Conservation (phyloP, 345 rosid species). For the Rubroshorea leprosula region DNA sequence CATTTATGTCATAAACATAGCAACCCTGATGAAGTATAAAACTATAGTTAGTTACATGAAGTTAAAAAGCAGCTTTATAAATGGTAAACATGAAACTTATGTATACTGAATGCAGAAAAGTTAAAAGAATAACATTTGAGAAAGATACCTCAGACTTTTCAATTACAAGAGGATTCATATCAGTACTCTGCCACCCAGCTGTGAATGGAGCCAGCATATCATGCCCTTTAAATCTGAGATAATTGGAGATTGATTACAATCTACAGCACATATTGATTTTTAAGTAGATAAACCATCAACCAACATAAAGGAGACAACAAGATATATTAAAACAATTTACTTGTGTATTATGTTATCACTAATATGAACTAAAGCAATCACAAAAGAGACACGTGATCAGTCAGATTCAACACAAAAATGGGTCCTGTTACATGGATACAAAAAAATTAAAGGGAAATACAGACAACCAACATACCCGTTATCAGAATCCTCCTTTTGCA, state of each 20-base stretch:
- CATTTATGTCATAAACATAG: conserved; percentile 70
- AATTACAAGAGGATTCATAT: conserved; percentile 72
- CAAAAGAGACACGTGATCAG: too few relatives aligned
- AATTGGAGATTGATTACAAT: conserved; percentile 5
- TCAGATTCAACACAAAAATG: background rate
- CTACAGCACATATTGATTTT: background rate
- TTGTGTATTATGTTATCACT: too few relatives aligned
- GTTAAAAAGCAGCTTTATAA: background rate
- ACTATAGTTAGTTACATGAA: conserved; percentile 7
- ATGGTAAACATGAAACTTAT: background rate
- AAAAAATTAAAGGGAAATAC: background rate
- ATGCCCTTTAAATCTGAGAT: conserved; percentile 78
- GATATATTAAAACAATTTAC: background rate
- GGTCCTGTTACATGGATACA: background rate
- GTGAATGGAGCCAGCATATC: conserved; percentile 99
- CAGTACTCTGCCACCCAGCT: conserved; percentile 89
- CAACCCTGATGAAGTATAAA: conserved; percentile 51
- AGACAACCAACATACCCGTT: conserved; percentile 31
- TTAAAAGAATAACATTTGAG: background rate
- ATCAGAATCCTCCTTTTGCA: conserved; percentile 39
- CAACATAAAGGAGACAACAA: background rate
- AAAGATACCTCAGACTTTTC: conserved; percentile 69
- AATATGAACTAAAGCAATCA: too few relatives aligned
- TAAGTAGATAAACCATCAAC: background rate
- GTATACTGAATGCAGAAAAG: background rate